These are phyloP conservation scores for Diaporthe citri DNA, from an alignment of 2,329 filamentous ascomycete genomes.

Conservation along the genomic window DNA sequence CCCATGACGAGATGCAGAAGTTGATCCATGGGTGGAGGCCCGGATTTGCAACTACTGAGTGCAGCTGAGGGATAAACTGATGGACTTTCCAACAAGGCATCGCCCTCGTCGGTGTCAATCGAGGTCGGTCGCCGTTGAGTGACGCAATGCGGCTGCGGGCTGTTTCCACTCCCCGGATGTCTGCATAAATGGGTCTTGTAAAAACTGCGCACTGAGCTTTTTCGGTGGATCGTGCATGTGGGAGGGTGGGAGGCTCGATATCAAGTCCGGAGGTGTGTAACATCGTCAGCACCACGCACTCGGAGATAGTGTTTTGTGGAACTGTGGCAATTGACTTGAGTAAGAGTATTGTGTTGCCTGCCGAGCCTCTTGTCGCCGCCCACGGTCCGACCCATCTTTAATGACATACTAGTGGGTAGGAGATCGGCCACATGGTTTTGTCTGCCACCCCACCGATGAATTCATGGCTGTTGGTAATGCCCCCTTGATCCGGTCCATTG, in stretches of 20 bases:
- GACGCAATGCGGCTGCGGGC: conserved; percentile 8
- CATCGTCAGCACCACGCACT: neutral
- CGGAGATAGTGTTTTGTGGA: neutral
- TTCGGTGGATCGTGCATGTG: conserved; percentile 4
- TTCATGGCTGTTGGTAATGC: conserved; percentile 9
- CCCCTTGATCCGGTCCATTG: neutral
- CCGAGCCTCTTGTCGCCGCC: neutral
- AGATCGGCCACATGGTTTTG: conserved; percentile 20
- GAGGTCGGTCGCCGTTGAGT: neutral
- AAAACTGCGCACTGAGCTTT: conserved; percentile 21
- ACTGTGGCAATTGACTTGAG: conserved; percentile 1
- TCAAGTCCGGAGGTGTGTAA: neutral
- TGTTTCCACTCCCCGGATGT: neutral
- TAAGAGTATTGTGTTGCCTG: neutral
- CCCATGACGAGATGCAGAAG: conserved; percentile 19
- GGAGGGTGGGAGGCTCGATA: neutral
- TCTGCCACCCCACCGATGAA: conserved; percentile 15
- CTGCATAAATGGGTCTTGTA: conserved; percentile 1
- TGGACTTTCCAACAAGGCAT: neutral
- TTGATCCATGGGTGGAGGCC: neutral
- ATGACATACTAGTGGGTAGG: conserved; percentile 1
- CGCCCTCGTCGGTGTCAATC: conserved; percentile 9
- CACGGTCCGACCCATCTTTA: conserved; percentile 9
- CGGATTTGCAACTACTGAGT: neutral
- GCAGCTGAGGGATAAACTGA: neutral